A percentile compares a stretch with the other conserved stretches of the same genome.
phyloP scores from a whole-genome alignment of 805 yeast species.

The Hanseniaspora clermontiae region DNA sequence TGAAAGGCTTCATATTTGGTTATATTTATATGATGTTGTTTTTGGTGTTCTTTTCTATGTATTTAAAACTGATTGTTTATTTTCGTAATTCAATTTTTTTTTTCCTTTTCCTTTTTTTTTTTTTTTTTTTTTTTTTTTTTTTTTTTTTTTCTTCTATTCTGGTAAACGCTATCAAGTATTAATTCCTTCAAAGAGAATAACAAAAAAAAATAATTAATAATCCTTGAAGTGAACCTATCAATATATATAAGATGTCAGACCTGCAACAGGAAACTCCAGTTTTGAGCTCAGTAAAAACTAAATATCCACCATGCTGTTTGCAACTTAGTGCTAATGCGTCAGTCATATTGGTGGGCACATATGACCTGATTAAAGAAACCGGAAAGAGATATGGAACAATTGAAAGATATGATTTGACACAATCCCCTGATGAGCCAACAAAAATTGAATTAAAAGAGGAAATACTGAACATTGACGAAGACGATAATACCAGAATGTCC shows the following conservation, averaged over 20 bases:
- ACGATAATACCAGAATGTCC: conserved; percentile 31
- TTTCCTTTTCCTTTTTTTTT: not conserved
- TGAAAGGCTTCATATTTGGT: conserved; percentile 48
- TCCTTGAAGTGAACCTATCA: no score
- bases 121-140: not conserved
- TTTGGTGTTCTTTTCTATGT: no score
- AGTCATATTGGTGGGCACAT: conserved; percentile 61
- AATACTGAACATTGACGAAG: not conserved
- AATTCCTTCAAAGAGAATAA: not conserved
- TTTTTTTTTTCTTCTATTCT: not conserved
- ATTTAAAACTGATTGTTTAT: no score
- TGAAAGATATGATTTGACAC: conserved; percentile 28
- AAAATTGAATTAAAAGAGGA: conserved; percentile 19
- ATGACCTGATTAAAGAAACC: conserved; percentile 49
- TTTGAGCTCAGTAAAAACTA: conserved; percentile 29
- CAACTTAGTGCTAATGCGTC: conserved; percentile 43
- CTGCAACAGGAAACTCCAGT: conserved; percentile 19
- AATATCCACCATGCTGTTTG: conserved; percentile 75
- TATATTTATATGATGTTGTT: not conserved
- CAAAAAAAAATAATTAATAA: not conserved
- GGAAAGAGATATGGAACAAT: conserved; percentile 54
- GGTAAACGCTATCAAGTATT: not conserved
- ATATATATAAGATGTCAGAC: conserved; percentile 5
- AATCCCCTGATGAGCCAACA: conserved; percentile 12
- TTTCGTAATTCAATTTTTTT: no score